Base-by-base conservation (phyloP, 2,329 filamentous ascomycete species). In the Fusarium concolor region DNA sequence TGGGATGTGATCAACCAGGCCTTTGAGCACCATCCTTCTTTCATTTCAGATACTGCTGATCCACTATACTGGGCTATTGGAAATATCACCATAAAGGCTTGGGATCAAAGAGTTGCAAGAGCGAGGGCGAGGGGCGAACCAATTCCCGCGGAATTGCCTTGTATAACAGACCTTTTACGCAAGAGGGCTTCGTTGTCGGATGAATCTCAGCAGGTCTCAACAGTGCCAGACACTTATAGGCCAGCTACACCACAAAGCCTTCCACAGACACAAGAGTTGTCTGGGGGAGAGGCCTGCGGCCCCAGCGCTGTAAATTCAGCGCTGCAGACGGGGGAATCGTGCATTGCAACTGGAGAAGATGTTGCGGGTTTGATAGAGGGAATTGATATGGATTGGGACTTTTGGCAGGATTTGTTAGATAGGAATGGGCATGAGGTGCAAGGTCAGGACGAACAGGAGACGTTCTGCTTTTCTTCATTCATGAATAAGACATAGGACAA, bases 331-430 rank as follows among this genome's bases (percentile, higher is more conserved):
- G 38, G 28, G 24, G 49, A 42, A 12, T 17, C 28, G 10, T 3
- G 24, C 17, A 26, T 26, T 26, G 24, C 24, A 8, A 8, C 24
- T 8, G 24, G 24, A 26, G 24, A 26, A 10, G 26, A 26, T 10
- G 7, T 9, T 26, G 26, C 26, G 5, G 26, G 26, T 26, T 18
- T 18, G 6, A 29, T 18, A 8, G 10, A 10, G 22, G 39, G 28
- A 1, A 5, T 37, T 10, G 50, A 53, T 37, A 41, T 44, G 12
- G 50, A 53, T 15, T 53, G 50, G 50, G 50, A 53, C 9, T 53
- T 53, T 37, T 53, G 50, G 50, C 50, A 53, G 20, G 33, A 44
- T 7, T 28, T 53, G 12, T 10, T 53, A 11, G 39, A 53, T 28
- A 39, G 22, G 9, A 44, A 37, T 20, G 17, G 17, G 12, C 4